Evolutionary conservation across 2,329 filamentous ascomycete genomes (phyloP).

Genomic region (Proliferodiscus dingleyae): DNA sequence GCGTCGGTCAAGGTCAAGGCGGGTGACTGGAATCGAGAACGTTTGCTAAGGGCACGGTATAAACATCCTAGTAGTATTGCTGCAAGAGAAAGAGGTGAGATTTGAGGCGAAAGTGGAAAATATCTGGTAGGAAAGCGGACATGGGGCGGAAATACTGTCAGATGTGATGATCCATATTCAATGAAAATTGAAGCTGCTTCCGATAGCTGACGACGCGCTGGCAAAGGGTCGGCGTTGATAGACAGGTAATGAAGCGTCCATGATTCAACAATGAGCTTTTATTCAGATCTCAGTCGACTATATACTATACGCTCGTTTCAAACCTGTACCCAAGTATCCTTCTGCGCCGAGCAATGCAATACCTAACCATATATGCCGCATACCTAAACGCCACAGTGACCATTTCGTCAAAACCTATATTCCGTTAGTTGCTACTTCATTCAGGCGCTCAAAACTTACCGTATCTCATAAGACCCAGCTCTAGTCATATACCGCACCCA

Average conservation of each 20-base stretch:
- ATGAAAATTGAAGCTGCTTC: too few species aligned
- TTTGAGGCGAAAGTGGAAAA: neutral
- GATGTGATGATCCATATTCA: neutral
- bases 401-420: neutral
- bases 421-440: neutral
- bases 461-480: constrained; percentile 94
- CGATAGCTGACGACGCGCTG: too few species aligned
- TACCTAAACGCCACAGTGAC: neutral
- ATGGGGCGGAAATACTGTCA: too few species aligned
- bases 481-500: constrained; percentile 99
- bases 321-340: neutral
- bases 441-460: constrained; percentile 44
- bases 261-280: too few species aligned
- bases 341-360: neutral
- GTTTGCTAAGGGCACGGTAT: neutral
- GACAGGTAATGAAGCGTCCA: too few species aligned
- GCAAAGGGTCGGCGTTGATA: too few species aligned
- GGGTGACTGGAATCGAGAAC: too few species aligned
- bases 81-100: neutral
- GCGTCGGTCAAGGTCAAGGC: too few species aligned
- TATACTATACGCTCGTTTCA: too few species aligned
- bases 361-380: neutral
- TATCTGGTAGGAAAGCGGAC: too few species aligned
- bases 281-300: too few species aligned
- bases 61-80: neutral